phyloP scores from a whole-genome alignment of 768 basidiomycete genomes.

The Phallus indusiatus region DNA sequence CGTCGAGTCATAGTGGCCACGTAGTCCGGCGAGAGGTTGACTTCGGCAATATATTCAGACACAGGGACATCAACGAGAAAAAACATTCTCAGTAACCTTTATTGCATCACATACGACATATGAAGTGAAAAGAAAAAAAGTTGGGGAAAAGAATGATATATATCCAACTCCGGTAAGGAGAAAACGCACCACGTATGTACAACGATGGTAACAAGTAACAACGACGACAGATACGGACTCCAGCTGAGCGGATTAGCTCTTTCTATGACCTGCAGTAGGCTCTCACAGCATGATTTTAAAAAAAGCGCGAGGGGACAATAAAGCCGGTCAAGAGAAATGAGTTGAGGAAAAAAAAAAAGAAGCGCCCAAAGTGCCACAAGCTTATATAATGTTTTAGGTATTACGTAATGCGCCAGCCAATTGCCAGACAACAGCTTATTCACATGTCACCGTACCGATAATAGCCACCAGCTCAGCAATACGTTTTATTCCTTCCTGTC shows the following conservation, averaged over 20 bases:
- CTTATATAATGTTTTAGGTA: background rate
- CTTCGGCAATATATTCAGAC: background rate
- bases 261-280: constrained; percentile 10
- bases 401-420: background rate
- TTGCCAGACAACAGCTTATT: background rate
- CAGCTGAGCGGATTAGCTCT: constrained; percentile 7
- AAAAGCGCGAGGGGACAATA: constrained; percentile 10
- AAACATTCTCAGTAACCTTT: background rate
- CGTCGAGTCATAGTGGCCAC: background rate
- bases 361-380: background rate
- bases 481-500: background rate
- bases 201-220: background rate
- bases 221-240: constrained; percentile 4
- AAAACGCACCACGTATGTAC: constrained; percentile 6
- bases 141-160: background rate
- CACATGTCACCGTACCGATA: background rate
- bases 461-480: too few relatives aligned
- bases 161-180: constrained; percentile 11
- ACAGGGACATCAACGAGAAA: too few relatives aligned
- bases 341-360: constrained; percentile 2
- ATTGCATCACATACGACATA: background rate
- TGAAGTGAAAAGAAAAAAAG: background rate
- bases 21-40: background rate
- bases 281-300: constrained; percentile 2
- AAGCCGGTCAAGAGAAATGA: constrained; percentile 10